Percentiles rank a stretch among this genome's conserved stretches.
These are phyloP conservation scores for Fragosphaeria purpurea DNA, from an alignment of 2,329 filamentous ascomycete genomes.

Conservation along the genomic window DNA sequence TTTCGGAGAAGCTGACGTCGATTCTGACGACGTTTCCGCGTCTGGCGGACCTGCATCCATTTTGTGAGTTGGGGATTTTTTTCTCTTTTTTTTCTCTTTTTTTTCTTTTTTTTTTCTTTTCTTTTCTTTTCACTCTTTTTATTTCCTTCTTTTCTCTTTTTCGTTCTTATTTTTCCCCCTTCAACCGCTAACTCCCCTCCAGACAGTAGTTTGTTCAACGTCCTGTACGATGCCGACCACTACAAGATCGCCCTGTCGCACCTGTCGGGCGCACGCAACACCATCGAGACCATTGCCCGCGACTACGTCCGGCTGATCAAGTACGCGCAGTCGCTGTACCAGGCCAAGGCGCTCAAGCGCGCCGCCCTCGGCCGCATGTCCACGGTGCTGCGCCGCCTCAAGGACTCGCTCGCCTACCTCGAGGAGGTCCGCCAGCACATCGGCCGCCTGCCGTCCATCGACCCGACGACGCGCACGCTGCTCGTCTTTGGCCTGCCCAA, in stretches of 20 bases:
- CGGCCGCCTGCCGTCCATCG: constrained; percentile 94
- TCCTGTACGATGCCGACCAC: constrained; percentile 95
- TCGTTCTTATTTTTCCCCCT: neutral
- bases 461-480: constrained; percentile 91
- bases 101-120: constrained; percentile 24
- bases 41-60: constrained; percentile 88
- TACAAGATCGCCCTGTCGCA: constrained; percentile 96
- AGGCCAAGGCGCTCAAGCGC: constrained; percentile 98
- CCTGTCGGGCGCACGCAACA: constrained; percentile 86
- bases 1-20: constrained; percentile 81
- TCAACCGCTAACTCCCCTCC: constrained; percentile 6
- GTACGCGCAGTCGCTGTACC: constrained; percentile 93
- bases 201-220: constrained; percentile 76
- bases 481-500: constrained; percentile 97
- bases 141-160: constrained; percentile 51
- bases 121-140: constrained; percentile 22
- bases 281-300: constrained; percentile 91
- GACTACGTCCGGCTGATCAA: constrained; percentile 87
- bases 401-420: constrained; percentile 88
- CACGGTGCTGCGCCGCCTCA: constrained; percentile 87
- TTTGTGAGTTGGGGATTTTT: constrained; percentile 46
- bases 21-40: constrained; percentile 92
- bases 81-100: neutral
- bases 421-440: constrained; percentile 95
- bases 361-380: constrained; percentile 97